Evolutionary conservation across 2,329 filamentous ascomycete genomes (phyloP).

Genomic region (Acephala macrosclerotiorum): DNA sequence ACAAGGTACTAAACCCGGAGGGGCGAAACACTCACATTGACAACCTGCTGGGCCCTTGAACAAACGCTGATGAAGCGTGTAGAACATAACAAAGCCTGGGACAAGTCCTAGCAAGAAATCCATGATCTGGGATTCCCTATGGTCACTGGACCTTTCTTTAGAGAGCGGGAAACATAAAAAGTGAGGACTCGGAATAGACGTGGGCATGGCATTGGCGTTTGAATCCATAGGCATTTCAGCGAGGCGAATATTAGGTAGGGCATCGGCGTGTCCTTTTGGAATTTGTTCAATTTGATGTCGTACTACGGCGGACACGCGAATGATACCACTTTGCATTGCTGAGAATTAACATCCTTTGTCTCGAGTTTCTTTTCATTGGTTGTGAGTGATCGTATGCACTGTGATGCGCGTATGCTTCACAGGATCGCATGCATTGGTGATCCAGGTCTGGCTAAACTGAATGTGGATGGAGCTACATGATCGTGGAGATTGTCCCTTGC

Average conservation of each 20-base stretch:
- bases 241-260: slow-evolving; percentile 12
- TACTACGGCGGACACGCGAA: slow-evolving; percentile 18
- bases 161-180: slow-evolving; percentile 49
- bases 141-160: slow-evolving; percentile 66
- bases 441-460: neutral
- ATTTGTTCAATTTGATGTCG: slow-evolving; percentile 9
- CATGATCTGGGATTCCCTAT: slow-evolving; percentile 68
- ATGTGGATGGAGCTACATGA: slow-evolving; percentile 4
- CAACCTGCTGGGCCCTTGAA: slow-evolving; percentile 40
- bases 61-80: slow-evolving; percentile 37
- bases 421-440: neutral
- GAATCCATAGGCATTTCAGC: slow-evolving; percentile 1
- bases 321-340: slow-evolving; percentile 31
- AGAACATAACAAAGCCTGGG: slow-evolving; percentile 32
- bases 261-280: slow-evolving; percentile 1
- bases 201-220: slow-evolving; percentile 22
- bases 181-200: slow-evolving; percentile 14
- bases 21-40: slow-evolving; percentile 40
- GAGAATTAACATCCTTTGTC: slow-evolving; percentile 1
- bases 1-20: slow-evolving; percentile 33
- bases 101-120: slow-evolving; percentile 53
- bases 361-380: neutral
- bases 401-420: neutral
- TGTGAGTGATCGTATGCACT: neutral
- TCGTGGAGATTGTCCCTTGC: slow-evolving; percentile 1